phyloP scores from a whole-genome alignment of 352 stramenopile genomes.

The Phytopythium sindhum region DNA sequence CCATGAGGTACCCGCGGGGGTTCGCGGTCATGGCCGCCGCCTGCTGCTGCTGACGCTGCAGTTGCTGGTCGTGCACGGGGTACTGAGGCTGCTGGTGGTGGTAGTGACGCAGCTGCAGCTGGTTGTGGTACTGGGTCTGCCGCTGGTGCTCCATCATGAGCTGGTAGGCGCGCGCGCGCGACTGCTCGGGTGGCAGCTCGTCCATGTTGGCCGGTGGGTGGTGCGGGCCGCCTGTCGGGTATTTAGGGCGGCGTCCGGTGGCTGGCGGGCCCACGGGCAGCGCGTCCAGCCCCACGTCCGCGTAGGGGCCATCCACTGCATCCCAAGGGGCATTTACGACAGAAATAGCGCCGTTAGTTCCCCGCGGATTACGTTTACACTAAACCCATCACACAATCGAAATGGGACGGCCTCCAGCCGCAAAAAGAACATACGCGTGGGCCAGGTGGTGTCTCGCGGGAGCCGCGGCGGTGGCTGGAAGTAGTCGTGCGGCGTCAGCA shows the following conservation, averaged over 20 bases:
- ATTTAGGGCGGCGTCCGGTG: neutral
- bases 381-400: neutral
- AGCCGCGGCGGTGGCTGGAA: neutral
- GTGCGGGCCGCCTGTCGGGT: neutral
- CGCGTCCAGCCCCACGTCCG: neutral
- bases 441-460: neutral
- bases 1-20: neutral
- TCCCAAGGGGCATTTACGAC: neutral
- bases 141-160: conserved; percentile 28
- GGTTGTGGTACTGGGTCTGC: conserved; percentile 21
- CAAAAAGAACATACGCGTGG: neutral
- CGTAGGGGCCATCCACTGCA: conserved; percentile 1
- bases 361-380: no score
- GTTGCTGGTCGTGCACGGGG: conserved; percentile 6
- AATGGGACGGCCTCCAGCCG: no score
- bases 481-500: neutral
- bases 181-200: conserved; percentile 4
- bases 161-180: conserved; percentile 15
- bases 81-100: conserved; percentile 36
- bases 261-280: neutral
- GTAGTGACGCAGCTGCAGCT: conserved; percentile 34
- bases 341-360: no score
- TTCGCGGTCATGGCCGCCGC: neutral
- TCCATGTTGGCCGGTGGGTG: neutral
- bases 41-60: neutral